Evolutionary conservation across 78 protist species (phyloP).

Genomic region (Polysphondylium violaceum): DNA sequence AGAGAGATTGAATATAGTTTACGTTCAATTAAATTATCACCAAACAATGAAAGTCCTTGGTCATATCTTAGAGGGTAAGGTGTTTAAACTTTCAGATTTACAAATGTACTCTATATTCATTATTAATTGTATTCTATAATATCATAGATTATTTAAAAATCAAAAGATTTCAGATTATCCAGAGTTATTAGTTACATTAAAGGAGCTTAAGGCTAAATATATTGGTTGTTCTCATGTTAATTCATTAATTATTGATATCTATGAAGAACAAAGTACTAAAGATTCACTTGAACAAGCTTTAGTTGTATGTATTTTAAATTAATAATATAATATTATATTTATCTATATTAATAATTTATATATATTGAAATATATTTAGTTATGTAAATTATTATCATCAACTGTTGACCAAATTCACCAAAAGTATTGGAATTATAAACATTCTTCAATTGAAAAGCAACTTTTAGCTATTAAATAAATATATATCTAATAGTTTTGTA

Average conservation of each 20-base stretch:
- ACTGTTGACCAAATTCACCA: constrained; percentile 61
- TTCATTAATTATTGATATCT: constrained; percentile 62
- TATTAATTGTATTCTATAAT: background rate
- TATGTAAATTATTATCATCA: constrained; percentile 24
- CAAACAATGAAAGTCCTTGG: constrained; percentile 89
- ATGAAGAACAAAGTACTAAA: constrained; percentile 44
- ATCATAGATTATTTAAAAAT: constrained; percentile 31
- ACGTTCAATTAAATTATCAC: constrained; percentile 19
- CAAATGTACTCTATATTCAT: background rate
- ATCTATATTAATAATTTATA: background rate
- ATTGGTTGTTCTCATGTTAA: constrained; percentile 79
- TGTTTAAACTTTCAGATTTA: background rate
- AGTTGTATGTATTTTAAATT: background rate
- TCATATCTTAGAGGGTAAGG: constrained; percentile 73
- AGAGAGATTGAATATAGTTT: constrained; percentile 49
- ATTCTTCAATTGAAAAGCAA: constrained; percentile 12
- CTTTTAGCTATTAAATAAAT: too few relatives aligned
- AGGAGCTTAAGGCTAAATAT: constrained; percentile 60
- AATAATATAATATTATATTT: background rate
- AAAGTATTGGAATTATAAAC: constrained; percentile 63
- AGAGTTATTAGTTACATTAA: background rate
- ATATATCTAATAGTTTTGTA: too few relatives aligned
- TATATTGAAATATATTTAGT: background rate
- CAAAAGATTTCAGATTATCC: background rate
- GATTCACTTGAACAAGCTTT: constrained; percentile 14